These are phyloP conservation scores for Hortaea sp. DNA, from an alignment of 2,329 filamentous ascomycete species.

Conservation along the genomic window DNA sequence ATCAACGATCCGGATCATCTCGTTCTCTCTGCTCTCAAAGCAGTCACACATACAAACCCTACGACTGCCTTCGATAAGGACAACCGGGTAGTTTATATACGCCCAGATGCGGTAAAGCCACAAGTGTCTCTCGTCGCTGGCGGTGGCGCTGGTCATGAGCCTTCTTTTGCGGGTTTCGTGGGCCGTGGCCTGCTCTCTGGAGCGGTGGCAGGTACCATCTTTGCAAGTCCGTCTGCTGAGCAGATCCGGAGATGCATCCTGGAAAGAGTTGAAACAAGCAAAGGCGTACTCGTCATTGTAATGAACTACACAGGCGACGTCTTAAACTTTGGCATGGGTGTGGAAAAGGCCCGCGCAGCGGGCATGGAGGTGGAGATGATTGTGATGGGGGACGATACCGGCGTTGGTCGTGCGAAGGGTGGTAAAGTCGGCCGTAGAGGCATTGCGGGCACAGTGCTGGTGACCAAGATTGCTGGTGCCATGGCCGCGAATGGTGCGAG, in stretches of 20 bases:
- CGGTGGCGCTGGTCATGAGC: constrained; percentile 84
- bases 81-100: constrained; percentile 77
- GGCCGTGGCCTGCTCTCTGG: constrained; percentile 70
- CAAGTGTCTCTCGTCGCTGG: constrained; percentile 77
- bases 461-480: constrained; percentile 84
- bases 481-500: constrained; percentile 56
- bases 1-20: constrained; percentile 73
- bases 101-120: constrained; percentile 42
- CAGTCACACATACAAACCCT: constrained; percentile 75
- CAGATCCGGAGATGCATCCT: constrained; percentile 71
- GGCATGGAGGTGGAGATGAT: constrained; percentile 78
- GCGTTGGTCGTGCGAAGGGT: constrained; percentile 67
- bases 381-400: constrained; percentile 84
- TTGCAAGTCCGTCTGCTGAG: constrained; percentile 70
- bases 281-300: constrained; percentile 77
- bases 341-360: constrained; percentile 78
- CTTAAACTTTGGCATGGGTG: constrained; percentile 85
- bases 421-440: constrained; percentile 90
- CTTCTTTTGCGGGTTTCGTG: constrained; percentile 77
- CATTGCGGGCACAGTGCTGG: constrained; percentile 81
- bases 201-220: constrained; percentile 78
- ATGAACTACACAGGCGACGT: constrained; percentile 65
- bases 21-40: constrained; percentile 64
- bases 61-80: constrained; percentile 64
- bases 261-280: constrained; percentile 57